phyloP scores from a whole-genome alignment of 495 filamentous ascomycete genomes.

The Xylaria palmicola region DNA sequence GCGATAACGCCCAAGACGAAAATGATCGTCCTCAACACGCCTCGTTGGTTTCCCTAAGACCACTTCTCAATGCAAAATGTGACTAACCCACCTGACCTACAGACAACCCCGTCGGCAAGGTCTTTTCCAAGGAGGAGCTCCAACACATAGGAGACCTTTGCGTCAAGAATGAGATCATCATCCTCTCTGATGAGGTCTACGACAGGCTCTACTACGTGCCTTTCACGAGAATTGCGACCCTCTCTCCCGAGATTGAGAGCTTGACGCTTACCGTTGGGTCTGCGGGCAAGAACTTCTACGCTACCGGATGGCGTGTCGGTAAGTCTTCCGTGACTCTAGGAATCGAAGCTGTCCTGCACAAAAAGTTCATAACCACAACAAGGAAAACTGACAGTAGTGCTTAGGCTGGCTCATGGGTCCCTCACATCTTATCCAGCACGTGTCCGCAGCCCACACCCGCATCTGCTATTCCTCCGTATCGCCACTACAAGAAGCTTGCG shows the following conservation, averaged over 20 bases:
- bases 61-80: no score
- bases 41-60: constrained; percentile 40
- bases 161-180: constrained; percentile 90
- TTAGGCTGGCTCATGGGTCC: constrained; percentile 82
- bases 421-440: constrained; percentile 85
- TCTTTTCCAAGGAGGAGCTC: constrained; percentile 83
- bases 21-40: constrained; percentile 87
- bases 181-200: constrained; percentile 94
- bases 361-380: neutral
- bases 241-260: constrained; percentile 81
- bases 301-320: constrained; percentile 94
- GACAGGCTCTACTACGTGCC: constrained; percentile 93
- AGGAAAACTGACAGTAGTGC: neutral
- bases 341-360: neutral
- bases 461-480: constrained; percentile 95
- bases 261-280: constrained; percentile 92
- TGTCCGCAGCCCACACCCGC: constrained; percentile 86
- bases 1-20: constrained; percentile 84
- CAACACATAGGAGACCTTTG: constrained; percentile 83
- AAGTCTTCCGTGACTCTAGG: constrained; percentile 1
- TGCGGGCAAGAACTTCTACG: constrained; percentile 97
- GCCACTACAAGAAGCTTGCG: constrained; percentile 93
- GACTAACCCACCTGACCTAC: constrained; percentile 17
- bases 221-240: constrained; percentile 86
- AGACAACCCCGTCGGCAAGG: constrained; percentile 96